A percentile compares a stretch with the other conserved stretches of the same genome.
These are phyloP conservation scores for Nissolia schottii DNA, from an alignment of 306 rosid genomes.

Conservation along the genomic window DNA sequence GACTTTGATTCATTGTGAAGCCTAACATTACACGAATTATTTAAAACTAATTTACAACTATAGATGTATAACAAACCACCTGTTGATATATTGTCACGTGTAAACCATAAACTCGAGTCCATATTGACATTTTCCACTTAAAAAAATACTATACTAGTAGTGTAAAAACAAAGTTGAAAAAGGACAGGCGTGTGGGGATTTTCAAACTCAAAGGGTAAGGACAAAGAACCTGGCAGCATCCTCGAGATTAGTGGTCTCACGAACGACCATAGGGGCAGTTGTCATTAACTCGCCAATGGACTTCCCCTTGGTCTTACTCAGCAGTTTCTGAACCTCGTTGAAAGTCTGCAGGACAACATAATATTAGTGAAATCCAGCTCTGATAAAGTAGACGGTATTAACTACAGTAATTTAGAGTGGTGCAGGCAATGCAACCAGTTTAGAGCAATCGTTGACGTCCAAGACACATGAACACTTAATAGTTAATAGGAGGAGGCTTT, in stretches of 20 bases:
- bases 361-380: conserved; percentile 4
- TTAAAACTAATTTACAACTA: too few species aligned
- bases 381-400: not conserved
- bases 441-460: not conserved
- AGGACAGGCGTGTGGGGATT: not conserved
- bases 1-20: too few species aligned
- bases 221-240: conserved; percentile 78
- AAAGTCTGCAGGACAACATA: conserved; percentile 60
- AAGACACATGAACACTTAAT: not conserved
- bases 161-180: not conserved
- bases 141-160: not conserved
- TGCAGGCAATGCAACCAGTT: not conserved
- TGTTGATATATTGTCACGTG: too few species aligned
- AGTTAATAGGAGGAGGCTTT: not conserved
- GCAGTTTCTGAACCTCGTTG: conserved; percentile 78
- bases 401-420: not conserved
- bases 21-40: too few species aligned
- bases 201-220: conserved; percentile 3
- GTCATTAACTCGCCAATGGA: conserved; percentile 92
- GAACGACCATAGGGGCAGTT: conserved; percentile 78
- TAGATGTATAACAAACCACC: too few species aligned
- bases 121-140: too few species aligned
- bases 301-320: conserved; percentile 84
- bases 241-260: conserved; percentile 89
- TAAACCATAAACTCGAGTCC: too few species aligned